Percentiles rank a stretch among this genome's conserved stretches.
Conservation (phyloP, 306 rosid genomes). For the Lupinus albus region DNA sequence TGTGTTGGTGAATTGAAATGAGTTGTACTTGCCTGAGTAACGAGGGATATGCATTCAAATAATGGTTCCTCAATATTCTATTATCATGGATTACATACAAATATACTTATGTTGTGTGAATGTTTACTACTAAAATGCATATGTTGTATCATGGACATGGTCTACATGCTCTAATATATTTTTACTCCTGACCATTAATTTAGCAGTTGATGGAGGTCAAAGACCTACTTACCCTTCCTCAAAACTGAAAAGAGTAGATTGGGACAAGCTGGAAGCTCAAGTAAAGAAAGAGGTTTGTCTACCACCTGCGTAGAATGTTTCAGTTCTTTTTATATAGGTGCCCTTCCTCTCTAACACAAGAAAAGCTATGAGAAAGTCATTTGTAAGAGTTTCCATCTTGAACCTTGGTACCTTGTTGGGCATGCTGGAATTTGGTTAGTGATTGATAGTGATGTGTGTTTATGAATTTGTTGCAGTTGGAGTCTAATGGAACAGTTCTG, state of each 20-base stretch:
- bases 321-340: neutral
- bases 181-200: neutral
- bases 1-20: constrained; percentile 17
- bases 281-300: constrained; percentile 83
- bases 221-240: constrained; percentile 84
- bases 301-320: neutral
- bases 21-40: neutral
- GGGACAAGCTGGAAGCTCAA: constrained; percentile 92
- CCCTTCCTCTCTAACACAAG: constrained; percentile 45
- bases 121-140: constrained; percentile 22
- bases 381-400: constrained; percentile 56
- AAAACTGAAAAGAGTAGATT: constrained; percentile 63
- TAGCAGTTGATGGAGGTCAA: constrained; percentile 47
- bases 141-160: no score
- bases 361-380: constrained; percentile 92
- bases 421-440: neutral
- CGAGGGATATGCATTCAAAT: neutral
- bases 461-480: constrained; percentile 53
- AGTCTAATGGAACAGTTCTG: constrained; percentile 89
- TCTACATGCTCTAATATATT: neutral
- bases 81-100: neutral
- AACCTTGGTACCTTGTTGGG: neutral
- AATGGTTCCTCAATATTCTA: neutral
- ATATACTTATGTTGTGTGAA: neutral
- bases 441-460: neutral